Conservation (phyloP, 306 rosid genomes). For the Arachis hypogaea region DNA sequence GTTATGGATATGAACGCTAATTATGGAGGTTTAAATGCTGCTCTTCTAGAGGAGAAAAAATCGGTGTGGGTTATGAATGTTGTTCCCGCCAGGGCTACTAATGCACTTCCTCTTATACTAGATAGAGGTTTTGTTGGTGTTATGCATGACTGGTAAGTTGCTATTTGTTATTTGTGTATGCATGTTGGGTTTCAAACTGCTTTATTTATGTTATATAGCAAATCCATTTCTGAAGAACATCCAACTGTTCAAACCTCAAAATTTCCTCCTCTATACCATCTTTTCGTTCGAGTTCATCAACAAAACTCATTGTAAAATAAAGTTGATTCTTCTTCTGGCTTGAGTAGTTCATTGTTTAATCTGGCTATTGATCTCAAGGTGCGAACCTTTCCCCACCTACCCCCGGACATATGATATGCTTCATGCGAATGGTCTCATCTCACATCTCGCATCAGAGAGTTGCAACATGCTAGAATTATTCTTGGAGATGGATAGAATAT, state of each 20-base stretch:
- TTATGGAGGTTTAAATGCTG: conserved; percentile 90
- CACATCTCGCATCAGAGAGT: conserved; percentile 69
- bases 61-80: conserved; percentile 98
- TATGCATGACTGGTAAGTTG: conserved; percentile 88
- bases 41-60: conserved; percentile 84
- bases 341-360: conserved; percentile 32
- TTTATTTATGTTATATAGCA: conserved; percentile 21
- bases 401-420: conserved; percentile 96
- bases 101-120: conserved; percentile 88
- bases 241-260: not conserved
- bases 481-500: conserved; percentile 94
- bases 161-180: conserved; percentile 26
- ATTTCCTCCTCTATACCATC: conserved; percentile 6
- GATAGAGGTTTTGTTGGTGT: conserved; percentile 93
- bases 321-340: conserved; percentile 21
- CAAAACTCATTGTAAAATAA: conserved; percentile 17
- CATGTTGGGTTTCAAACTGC: conserved; percentile 26
- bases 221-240: conserved; percentile 29
- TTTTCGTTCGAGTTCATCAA: conserved; percentile 10
- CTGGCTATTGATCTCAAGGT: conserved; percentile 65
- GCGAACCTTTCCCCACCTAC: conserved; percentile 95
- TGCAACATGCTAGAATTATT: conserved; percentile 78
- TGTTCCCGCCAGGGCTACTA: conserved; percentile 72
- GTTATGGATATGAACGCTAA: conserved; percentile 95
- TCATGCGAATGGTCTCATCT: conserved; percentile 84